Conservation (phyloP, 768 basidiomycete genomes). For the Collybiopsis luxurians region DNA sequence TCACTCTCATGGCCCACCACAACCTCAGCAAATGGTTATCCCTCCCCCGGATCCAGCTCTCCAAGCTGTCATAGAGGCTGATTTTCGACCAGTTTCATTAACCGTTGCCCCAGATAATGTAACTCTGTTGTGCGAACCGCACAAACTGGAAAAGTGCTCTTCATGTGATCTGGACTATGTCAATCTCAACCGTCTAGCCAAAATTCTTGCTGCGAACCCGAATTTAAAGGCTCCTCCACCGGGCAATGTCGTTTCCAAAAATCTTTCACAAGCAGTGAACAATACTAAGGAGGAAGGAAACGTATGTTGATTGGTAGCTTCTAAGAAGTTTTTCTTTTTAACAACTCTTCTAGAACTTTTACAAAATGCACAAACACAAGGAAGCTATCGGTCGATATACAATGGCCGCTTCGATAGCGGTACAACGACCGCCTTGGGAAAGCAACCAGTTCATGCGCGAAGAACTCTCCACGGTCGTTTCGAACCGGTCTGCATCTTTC, state of each 20-base stretch:
- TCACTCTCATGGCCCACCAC: slow-evolving; percentile 47
- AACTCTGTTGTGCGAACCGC: slow-evolving; percentile 59
- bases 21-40: slow-evolving; percentile 32
- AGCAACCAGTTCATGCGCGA: slow-evolving; percentile 79
- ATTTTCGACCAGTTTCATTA: slow-evolving; percentile 59
- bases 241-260: slow-evolving; percentile 69
- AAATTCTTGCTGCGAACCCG: slow-evolving; percentile 66
- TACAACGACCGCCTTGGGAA: slow-evolving; percentile 89
- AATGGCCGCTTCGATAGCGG: slow-evolving; percentile 71
- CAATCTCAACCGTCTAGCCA: slow-evolving; percentile 72
- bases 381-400: slow-evolving; percentile 80
- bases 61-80: slow-evolving; percentile 75
- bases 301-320: slow-evolving; percentile 44
- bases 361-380: slow-evolving; percentile 68
- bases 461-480: slow-evolving; percentile 85
- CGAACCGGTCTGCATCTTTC: slow-evolving; percentile 90
- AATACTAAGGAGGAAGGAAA: slow-evolving; percentile 94
- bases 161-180: slow-evolving; percentile 74
- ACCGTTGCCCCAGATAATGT: slow-evolving; percentile 48
- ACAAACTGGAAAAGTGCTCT: slow-evolving; percentile 72
- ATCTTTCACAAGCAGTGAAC: slow-evolving; percentile 71
- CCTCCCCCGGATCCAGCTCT: slow-evolving; percentile 67
- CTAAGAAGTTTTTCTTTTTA: background rate
- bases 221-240: slow-evolving; percentile 74
- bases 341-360: slow-evolving; percentile 52